Base-by-base conservation (phyloP, 164 flowering plant species). In the Santalum album region DNA sequence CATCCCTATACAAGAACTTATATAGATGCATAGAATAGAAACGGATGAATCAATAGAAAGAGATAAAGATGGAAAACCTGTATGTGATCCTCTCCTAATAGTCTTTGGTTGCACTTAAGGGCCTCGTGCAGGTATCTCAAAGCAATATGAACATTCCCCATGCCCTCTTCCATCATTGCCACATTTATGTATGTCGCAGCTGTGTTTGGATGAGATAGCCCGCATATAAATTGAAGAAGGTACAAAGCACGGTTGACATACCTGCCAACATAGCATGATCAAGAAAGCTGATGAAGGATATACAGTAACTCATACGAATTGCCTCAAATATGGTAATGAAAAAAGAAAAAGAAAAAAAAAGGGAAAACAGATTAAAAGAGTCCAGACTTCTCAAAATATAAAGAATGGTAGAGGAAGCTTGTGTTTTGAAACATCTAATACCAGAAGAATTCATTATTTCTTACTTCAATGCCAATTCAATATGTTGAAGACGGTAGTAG, bases 141-240 rank as follows among this genome's bases (percentile, higher is more conserved):
- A 61, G 96, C 96, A 63, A 86, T 78, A 63, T 89, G 82, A 49
- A 75, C 87, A 66, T 89, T 89, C 51, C 96, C 96, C 87, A 86
- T 78, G 42, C 96, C 95, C 64, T 89, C 96, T 72, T 89, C 96
- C 95, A 89, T 89, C 96, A 89, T 89, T 53, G 96, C 96, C 58
- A 89, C 82, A 66, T 89, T 89, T 54, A 89, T 89, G 65, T 89
- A 89, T 25, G 96, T 84, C 42, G 96, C 96, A 58, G 96, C 96
- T 24, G 91, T 83, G 69, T 89, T 89, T 24, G 95, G 96, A 61
- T 89, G 96, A 38, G 96, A 84, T 15, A 84, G 73, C 24, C 96
- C 96, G 67, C 96, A 89, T 24, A 87, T 82, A 55, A 82, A 86
- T 57, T 89, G 85, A 19, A 89, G 87, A 62, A 89, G 90, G 63